phyloP scores from a whole-genome alignment of 2,329 filamentous ascomycete species.

The Aureobasidium sp. region DNA sequence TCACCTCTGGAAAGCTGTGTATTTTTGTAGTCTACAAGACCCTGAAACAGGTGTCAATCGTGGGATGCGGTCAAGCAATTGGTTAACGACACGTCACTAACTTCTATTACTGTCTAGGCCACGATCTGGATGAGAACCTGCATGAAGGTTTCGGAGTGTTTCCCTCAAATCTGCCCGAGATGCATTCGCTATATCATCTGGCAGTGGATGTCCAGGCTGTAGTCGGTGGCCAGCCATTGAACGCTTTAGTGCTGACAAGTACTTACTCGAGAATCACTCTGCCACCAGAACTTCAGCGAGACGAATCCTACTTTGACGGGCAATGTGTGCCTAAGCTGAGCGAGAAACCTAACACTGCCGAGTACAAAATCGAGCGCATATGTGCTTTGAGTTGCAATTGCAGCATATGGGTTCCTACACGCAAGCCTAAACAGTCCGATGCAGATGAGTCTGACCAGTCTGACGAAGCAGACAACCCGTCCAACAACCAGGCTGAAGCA shows the following conservation, averaged over 20 bases:
- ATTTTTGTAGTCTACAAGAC: no score
- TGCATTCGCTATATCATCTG: neutral
- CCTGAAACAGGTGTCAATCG: no score
- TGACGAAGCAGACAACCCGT: neutral
- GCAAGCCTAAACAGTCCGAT: neutral
- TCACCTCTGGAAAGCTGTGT: no score
- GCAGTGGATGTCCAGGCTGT: neutral
- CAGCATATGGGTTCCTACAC: neutral
- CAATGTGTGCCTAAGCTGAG: neutral
- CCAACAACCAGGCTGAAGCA: neutral
- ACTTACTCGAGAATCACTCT: neutral
- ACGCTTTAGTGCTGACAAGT: neutral
- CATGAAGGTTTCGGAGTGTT: neutral
- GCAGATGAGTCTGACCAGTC: neutral
- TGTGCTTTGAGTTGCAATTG: neutral
- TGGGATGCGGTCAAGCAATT: no score
- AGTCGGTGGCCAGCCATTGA: neutral
- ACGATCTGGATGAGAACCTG: neutral
- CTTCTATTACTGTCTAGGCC: neutral
- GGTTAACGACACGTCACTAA: neutral
- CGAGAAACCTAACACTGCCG: neutral
- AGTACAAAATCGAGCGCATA: neutral
- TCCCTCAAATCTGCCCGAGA: conserved; percentile 3
- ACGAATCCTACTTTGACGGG: neutral
- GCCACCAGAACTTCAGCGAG: no score